These are phyloP conservation scores for Serendipita vermifera DNA, from an alignment of 768 basidiomycete species.

Conservation along the genomic window DNA sequence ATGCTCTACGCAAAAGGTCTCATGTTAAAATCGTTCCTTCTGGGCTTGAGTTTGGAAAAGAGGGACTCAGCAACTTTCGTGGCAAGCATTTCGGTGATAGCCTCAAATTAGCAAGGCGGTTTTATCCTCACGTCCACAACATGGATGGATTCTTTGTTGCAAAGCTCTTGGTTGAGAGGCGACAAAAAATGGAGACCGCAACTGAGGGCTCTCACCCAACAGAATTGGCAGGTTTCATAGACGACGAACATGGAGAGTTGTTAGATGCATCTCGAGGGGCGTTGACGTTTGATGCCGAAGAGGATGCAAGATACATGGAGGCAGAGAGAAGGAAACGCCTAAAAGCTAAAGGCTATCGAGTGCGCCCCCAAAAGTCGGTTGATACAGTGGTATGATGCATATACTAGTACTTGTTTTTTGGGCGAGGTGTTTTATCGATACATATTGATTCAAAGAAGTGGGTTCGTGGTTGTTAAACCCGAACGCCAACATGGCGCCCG, in stretches of 20 bases:
- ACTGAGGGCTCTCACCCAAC: slow-evolving; percentile 23
- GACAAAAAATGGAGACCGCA: slow-evolving; percentile 22
- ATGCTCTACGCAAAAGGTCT: slow-evolving; percentile 88
- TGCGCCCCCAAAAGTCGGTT: slow-evolving; percentile 38
- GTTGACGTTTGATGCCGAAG: slow-evolving; percentile 55
- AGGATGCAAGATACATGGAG: slow-evolving; percentile 64
- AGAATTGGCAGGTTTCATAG: slow-evolving; percentile 22
- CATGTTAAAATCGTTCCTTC: slow-evolving; percentile 87
- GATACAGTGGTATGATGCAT: not conserved
- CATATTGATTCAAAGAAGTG: no score
- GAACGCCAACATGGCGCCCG: no score
- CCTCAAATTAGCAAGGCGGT: slow-evolving; percentile 70
- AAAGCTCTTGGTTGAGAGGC: slow-evolving; percentile 89
- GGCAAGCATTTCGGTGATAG: slow-evolving; percentile 77
- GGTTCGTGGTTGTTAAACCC: no score
- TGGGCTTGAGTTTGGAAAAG: slow-evolving; percentile 83
- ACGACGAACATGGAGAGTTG: slow-evolving; percentile 19
- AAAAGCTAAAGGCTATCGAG: slow-evolving; percentile 62
- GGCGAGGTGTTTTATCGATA: no score
- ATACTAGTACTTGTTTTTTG: no score
- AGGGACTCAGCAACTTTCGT: slow-evolving; percentile 80
- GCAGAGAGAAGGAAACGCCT: slow-evolving; percentile 69
- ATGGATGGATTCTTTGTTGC: slow-evolving; percentile 99
- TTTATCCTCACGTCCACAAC: slow-evolving; percentile 96
- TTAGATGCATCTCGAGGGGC: slow-evolving; percentile 26